A percentile compares a stretch with the other conserved stretches of the same genome.
Conservation (phyloP, 1,139 yeast species). For the Saccharomyces hybrid region DNA sequence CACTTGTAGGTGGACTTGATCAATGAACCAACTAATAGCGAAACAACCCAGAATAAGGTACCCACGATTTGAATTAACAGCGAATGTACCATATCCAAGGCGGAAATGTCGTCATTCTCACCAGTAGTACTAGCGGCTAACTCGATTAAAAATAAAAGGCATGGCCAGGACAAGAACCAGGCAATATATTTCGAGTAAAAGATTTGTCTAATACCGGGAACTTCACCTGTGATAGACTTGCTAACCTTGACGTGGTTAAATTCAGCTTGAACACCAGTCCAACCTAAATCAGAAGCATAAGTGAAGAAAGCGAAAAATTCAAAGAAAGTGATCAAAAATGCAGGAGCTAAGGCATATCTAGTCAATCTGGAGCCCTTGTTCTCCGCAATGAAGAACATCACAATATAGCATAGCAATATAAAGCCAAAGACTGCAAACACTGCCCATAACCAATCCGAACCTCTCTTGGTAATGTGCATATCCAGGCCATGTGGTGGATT, state of each 20-base stretch:
- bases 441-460: constrained; percentile 70
- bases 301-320: constrained; percentile 50
- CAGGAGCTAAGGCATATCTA: constrained; percentile 41
- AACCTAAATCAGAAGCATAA: constrained; percentile 55
- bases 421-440: constrained; percentile 48
- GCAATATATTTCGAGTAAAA: constrained; percentile 57
- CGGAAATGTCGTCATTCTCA: constrained; percentile 12
- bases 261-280: constrained; percentile 43
- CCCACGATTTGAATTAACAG: constrained; percentile 33
- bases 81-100: constrained; percentile 21
- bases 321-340: constrained; percentile 39
- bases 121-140: constrained; percentile 13
- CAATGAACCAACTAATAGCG: constrained; percentile 44
- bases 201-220: constrained; percentile 45
- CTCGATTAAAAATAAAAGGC: constrained; percentile 24
- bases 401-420: constrained; percentile 39
- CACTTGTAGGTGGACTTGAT: constrained; percentile 45
- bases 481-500: constrained; percentile 43
- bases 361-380: constrained; percentile 30
- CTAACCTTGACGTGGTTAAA: constrained; percentile 40
- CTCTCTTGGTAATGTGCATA: constrained; percentile 49
- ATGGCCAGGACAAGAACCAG: constrained; percentile 49
- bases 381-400: constrained; percentile 37
- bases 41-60: constrained; percentile 37
- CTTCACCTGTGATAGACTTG: constrained; percentile 12